Conservation (phyloP, 495 filamentous ascomycete genomes). For the Penicillium diatomitis region DNA sequence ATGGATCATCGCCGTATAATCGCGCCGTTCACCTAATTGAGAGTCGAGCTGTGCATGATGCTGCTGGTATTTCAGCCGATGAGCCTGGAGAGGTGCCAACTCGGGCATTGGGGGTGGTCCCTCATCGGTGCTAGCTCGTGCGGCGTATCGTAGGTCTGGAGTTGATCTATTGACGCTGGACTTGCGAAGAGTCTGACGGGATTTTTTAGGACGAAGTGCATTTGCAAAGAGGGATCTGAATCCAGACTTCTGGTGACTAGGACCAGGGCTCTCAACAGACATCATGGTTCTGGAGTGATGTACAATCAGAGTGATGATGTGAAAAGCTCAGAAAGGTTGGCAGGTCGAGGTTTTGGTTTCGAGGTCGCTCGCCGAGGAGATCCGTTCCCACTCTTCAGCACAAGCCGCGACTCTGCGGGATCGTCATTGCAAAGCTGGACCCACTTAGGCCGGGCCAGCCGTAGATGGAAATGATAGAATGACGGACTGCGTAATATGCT, state of each 20-base stretch:
- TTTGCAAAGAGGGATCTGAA: slow-evolving; percentile 27
- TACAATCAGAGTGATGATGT: neutral
- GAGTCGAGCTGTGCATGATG: slow-evolving; percentile 26
- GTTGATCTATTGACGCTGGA: slow-evolving; percentile 25
- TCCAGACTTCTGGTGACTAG: slow-evolving; percentile 15
- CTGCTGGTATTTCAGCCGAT: slow-evolving; percentile 30
- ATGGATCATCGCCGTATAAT: slow-evolving; percentile 42
- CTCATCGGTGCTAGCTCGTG: slow-evolving; percentile 17
- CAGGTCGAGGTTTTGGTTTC: neutral
- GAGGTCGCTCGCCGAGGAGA: too few species aligned
- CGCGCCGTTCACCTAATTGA: slow-evolving; percentile 40
- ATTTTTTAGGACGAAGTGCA: slow-evolving; percentile 37
- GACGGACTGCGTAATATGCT: too few species aligned
- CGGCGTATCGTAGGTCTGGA: slow-evolving; percentile 23
- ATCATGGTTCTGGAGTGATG: slow-evolving; percentile 10
- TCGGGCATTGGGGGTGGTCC: slow-evolving; percentile 29
- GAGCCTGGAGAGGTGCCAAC: slow-evolving; percentile 29
- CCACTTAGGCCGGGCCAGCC: too few species aligned
- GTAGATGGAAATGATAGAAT: too few species aligned
- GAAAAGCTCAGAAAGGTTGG: too few species aligned
- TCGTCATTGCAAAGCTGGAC: too few species aligned
- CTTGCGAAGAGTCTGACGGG: slow-evolving; percentile 38
- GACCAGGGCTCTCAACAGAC: slow-evolving; percentile 27
- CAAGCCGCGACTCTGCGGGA: too few species aligned
- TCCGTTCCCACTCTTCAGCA: too few species aligned